Base-by-base conservation (phyloP, 768 basidiomycete species). In the Galerina marginata region DNA sequence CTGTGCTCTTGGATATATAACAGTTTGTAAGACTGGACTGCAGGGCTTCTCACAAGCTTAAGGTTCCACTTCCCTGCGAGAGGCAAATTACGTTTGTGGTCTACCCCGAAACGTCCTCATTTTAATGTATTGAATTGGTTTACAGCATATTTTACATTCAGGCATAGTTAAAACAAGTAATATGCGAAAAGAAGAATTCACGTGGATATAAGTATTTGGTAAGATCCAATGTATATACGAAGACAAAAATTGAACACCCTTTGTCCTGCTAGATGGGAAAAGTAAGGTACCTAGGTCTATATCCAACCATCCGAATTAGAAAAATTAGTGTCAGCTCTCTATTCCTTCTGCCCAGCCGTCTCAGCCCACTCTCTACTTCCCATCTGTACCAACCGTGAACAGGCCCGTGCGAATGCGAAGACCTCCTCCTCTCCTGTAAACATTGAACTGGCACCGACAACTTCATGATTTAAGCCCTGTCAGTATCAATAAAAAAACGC, bases 391-490 rank as follows among this genome's bases (percentile, higher is more conserved):
- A 94, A 78, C 45, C 93, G 82, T 23, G 91, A 93, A 69, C 92
- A 94, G 16, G 96, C 96, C 38, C 97, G 85, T 10, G 95, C 95
- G 73, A 98, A 99, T 0, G 97, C 97, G 71, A 99, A 99, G 0
- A 98, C 72, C 74, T 99, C 97, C 73, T 99, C 97, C 69, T 99
- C 96, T 3, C 96, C 96, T 0, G 90, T 90, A 71, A 99, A 99
- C 79, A 99, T 91, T 44, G 94, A 90, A 62, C 91, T 93, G 1
- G 82, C 79, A 37, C 94, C 92, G 15, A 96, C 90, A 16, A 84
- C 76, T 29, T 94, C 87, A 23, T 82, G 83, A 1, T 90, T 83
- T 0, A 98, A 79, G 16, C 95, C 95, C 93, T 96, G 64, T 36
- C n/a, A 40, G 14, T 16, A 64, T 33, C n/a, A 40, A 23, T 29